Evolutionary conservation across 1,139 yeast species (phyloP), one percentile per base, ranked within the genome.

Genomic region (Hemisphaericaspora subhashii): DNA sequence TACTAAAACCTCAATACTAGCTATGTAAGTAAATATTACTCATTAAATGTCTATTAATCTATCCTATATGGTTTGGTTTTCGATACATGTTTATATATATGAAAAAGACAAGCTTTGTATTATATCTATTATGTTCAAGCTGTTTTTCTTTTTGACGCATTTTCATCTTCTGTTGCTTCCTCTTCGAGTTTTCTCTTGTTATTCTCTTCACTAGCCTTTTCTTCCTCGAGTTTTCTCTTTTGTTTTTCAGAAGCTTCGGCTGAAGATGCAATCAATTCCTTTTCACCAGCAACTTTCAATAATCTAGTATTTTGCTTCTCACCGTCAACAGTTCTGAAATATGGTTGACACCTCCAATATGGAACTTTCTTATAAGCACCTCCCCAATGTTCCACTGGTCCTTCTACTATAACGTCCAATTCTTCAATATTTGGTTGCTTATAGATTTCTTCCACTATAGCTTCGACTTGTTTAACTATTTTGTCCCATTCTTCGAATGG

Each of bases 261-360:
- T 1, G 40, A 36, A 5, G 45, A 26, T 9, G 37, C 41, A 7
- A 41, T 26, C 14, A 38, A 38, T 7, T 41, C 42, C 23, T 43
- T 44, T 34, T 47, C 53, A n/a, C 70, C 72, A 2, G 77, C 77
- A 21, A 71, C 64, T 40, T 67, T 62, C 36, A 72, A 57, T n/a
- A 55, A 53, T 26, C 74, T 55, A 0, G 69, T 62, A 45, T 69
- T 72, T 43, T 69, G 74, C 47, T 67, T 70, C 41, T 68, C 72
- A 22, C 96, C 96, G 57, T 86, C 75, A 1, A 87, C 95, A 7
- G 83, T 81, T 48, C 98, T 74, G 68, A 94, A 89, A 58, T 87
- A 86, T 1, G 98, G 98, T 62, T 92, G 98, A 48, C 96, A 82
- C 51, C 98, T 74, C 98, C 98, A 92, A 60, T 85, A 90, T 3